Evolutionary conservation across 768 basidiomycete genomes (phyloP), one percentile per base, ranked within the genome.

Genomic region (Leucocoprinus leucothites): DNA sequence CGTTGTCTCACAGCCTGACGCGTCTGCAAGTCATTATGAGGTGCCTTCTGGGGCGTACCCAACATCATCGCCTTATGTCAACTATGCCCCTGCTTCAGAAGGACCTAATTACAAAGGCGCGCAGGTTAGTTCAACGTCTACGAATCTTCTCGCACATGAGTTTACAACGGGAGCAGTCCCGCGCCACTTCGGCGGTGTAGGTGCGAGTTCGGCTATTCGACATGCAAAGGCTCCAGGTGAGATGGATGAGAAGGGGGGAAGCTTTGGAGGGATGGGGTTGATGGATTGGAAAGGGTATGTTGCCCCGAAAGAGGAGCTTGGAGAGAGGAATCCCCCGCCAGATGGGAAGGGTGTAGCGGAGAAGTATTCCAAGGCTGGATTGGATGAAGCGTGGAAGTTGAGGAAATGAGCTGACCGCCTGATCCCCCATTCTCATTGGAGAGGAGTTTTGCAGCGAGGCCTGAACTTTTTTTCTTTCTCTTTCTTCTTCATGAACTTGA

Each of bases 41-140:
- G 86, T 90, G n/a, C 87, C 87, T 1, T 80, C 82, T 9, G 87
- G 88, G 60, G 87, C 86, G 4, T 84, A 83, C 66, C 76, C 80
- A 40, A 73, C 74, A 26, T 77, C 79, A 19, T 67, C 74, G 1
- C 72, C 82, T 16, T 79, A 74, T 59, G 67, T 73, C 53, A 73
- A 72, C 63, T 75, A 69, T 67, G 53, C 67, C 11, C 49, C 78
- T 34, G 31, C 31, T 11, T 70, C 80, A 4, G 73, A 71, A 46
- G 65, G 75, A 16, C 73, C 77, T 34, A 66, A 70, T 26, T 60
- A 67, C 2, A 62, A 67, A 44, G 71, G 65, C 46, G 61, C 61
- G 21, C 67, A 73, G 56, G 66, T 74, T 41, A 72, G 72, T 64
- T 79, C 81, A 14, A 77, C 79, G 16, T 71, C 74, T 58, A 65